These are phyloP conservation scores for Pisolithus thermaeus DNA, from an alignment of 1,284 basidiomycete genomes.

Conservation along the genomic window DNA sequence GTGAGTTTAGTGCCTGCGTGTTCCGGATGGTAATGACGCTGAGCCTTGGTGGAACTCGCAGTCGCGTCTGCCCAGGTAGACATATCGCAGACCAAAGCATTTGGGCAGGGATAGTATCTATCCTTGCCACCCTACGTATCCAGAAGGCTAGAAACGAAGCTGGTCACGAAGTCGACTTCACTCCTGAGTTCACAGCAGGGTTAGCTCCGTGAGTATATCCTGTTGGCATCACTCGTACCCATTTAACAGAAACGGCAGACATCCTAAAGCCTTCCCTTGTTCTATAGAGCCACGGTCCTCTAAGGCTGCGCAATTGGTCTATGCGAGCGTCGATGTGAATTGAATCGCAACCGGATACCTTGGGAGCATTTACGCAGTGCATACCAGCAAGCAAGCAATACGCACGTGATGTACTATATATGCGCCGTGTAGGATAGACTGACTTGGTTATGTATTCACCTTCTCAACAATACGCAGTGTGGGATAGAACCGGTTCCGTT, in stretches of 20 bases:
- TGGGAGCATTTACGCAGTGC: too few species aligned
- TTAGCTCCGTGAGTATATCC: constrained; percentile 12
- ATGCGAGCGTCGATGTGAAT: background rate
- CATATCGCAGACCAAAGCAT: constrained; percentile 21
- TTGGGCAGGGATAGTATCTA: constrained; percentile 21
- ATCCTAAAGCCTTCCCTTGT: background rate
- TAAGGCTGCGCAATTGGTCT: background rate
- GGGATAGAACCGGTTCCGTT: too few species aligned
- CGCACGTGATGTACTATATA: too few species aligned
- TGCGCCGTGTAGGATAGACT: too few species aligned
- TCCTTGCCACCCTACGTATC: constrained; percentile 18
- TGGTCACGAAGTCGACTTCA: constrained; percentile 20
- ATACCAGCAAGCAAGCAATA: too few species aligned
- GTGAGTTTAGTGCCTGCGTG: background rate
- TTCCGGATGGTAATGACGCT: background rate
- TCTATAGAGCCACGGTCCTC: background rate
- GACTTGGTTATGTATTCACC: too few species aligned
- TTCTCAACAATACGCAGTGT: too few species aligned
- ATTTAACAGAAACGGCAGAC: background rate
- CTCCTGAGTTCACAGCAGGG: constrained; percentile 21
- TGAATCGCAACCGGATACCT: too few species aligned
- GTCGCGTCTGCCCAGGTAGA: constrained; percentile 14
- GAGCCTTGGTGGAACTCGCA: background rate
- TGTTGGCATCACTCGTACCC: background rate
- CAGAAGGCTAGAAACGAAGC: constrained; percentile 13